phyloP scores from a whole-genome alignment of 2,329 filamentous ascomycete genomes.

The Cladophialophora psammophila region DNA sequence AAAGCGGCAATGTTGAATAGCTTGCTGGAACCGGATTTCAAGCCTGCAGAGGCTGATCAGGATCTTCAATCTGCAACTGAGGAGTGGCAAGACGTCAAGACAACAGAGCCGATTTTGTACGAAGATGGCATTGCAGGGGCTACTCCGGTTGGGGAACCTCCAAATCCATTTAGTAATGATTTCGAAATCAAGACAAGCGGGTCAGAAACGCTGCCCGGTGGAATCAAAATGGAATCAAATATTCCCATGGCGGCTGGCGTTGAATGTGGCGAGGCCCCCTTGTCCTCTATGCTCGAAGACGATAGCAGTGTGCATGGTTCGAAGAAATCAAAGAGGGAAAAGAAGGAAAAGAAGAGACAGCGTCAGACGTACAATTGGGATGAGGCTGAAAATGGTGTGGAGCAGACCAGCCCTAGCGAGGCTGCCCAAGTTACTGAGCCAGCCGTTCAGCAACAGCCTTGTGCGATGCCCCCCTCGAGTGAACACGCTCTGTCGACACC shows the following conservation, averaged over 20 bases:
- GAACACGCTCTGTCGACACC: not conserved
- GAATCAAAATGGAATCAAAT: not conserved
- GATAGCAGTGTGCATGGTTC: constrained; percentile 6
- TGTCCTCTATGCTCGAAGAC: constrained; percentile 8
- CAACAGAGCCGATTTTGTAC: not conserved
- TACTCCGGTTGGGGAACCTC: constrained; percentile 4
- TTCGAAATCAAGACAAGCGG: constrained; percentile 23
- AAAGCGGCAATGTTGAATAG: not conserved
- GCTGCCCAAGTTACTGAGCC: not conserved
- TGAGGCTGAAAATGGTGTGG: constrained; percentile 1
- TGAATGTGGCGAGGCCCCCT: not conserved
- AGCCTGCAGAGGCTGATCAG: not conserved
- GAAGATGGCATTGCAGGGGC: constrained; percentile 3
- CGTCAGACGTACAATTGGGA: constrained; percentile 17
- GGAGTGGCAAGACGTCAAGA: not conserved
- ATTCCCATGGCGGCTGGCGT: not conserved
- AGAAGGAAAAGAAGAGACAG: constrained; percentile 36
- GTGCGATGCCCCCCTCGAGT: not conserved
- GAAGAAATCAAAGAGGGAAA: constrained; percentile 27
- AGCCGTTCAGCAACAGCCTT: not conserved
- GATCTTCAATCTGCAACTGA: not conserved
- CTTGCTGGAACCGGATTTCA: not conserved
- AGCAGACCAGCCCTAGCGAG: not conserved
- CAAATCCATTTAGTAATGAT: constrained; percentile 34
- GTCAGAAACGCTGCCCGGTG: not conserved